Percentiles rank a stretch among this genome's conserved stretches.
These are phyloP conservation scores for Cyanodermella asteris DNA, from an alignment of 2,329 filamentous ascomycete genomes.

Conservation along the genomic window DNA sequence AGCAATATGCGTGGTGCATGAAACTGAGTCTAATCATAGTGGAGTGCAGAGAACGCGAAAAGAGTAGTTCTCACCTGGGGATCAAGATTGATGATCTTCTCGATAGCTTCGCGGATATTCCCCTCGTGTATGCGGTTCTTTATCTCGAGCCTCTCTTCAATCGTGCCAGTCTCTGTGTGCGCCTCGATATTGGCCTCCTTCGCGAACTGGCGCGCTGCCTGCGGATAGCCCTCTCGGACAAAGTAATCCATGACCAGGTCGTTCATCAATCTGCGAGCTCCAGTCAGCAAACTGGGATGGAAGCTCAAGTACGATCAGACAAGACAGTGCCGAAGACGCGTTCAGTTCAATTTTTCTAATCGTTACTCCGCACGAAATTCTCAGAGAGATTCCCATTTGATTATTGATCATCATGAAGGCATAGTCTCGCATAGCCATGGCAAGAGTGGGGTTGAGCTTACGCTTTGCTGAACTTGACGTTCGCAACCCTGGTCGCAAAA, in stretches of 20 bases:
- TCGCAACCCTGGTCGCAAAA: constrained; percentile 65
- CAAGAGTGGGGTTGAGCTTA: constrained; percentile 25
- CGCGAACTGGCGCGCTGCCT: constrained; percentile 80
- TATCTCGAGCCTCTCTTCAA: constrained; percentile 61
- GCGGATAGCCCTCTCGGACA: constrained; percentile 83
- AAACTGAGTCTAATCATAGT: constrained; percentile 93
- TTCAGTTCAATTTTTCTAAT: too few relatives aligned
- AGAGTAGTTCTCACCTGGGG: constrained; percentile 50
- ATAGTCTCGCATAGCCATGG: constrained; percentile 43
- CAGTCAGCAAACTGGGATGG: constrained; percentile 12
- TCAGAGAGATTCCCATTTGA: constrained; percentile 99
- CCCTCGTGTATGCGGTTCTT: constrained; percentile 68
- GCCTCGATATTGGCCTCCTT: constrained; percentile 73
- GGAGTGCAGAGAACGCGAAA: too few relatives aligned
- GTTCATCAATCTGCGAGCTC: constrained; percentile 61
- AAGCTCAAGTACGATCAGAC: too few relatives aligned
- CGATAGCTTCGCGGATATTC: constrained; percentile 66
- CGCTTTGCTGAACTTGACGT: constrained; percentile 76
- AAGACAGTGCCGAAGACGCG: too few relatives aligned
- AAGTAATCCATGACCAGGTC: constrained; percentile 90
- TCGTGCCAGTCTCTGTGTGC: constrained; percentile 48
- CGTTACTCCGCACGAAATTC: constrained; percentile 68
- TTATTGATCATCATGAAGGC: constrained; percentile 45
- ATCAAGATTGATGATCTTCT: constrained; percentile 71
- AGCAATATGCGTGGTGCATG: constrained; percentile 99